phyloP scores from a whole-genome alignment of 2,329 filamentous ascomycete genomes.

The Ascochyta viciae-villosae region DNA sequence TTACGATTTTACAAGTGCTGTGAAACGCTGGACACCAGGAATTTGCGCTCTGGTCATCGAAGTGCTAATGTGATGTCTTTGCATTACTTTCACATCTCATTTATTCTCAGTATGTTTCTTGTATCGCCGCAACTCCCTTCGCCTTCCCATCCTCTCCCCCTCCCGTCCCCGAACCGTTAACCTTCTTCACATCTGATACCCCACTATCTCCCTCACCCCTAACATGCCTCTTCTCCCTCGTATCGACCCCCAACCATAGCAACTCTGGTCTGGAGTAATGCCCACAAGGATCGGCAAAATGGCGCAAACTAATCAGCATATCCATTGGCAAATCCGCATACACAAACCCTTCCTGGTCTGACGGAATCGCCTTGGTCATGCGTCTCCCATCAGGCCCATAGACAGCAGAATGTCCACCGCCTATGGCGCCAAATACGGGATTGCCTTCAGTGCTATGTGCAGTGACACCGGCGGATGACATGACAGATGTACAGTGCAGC shows the following conservation, averaged over 20 bases:
- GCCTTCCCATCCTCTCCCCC: background rate
- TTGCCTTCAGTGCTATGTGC: constrained; percentile 53
- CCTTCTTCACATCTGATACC: background rate
- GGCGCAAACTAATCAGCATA: constrained; percentile 50
- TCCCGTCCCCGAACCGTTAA: background rate
- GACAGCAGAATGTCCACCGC: constrained; percentile 48
- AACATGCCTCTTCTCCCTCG: constrained; percentile 39
- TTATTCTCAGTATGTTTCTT: background rate
- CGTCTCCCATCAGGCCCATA: constrained; percentile 61
- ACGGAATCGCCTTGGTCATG: constrained; percentile 50
- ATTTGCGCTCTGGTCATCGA: too few species aligned
- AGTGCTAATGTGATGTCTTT: too few species aligned
- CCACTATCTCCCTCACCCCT: constrained; percentile 16
- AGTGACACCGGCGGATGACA: constrained; percentile 55
- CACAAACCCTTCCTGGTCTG: constrained; percentile 57
- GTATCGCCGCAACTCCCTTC: background rate
- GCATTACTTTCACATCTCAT: background rate
- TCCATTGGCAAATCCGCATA: constrained; percentile 61
- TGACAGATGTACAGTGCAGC: constrained; percentile 59
- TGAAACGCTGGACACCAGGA: too few species aligned
- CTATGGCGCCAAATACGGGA: constrained; percentile 52
- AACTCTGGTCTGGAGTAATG: constrained; percentile 62
- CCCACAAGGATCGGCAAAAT: constrained; percentile 56
- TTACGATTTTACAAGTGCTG: too few species aligned
- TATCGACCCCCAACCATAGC: constrained; percentile 58